Percentiles rank a stretch among this genome's conserved stretches.
Evolutionary conservation across 2,329 filamentous ascomycete species (phyloP).

Genomic region (Rachicladosporium sp.): DNA sequence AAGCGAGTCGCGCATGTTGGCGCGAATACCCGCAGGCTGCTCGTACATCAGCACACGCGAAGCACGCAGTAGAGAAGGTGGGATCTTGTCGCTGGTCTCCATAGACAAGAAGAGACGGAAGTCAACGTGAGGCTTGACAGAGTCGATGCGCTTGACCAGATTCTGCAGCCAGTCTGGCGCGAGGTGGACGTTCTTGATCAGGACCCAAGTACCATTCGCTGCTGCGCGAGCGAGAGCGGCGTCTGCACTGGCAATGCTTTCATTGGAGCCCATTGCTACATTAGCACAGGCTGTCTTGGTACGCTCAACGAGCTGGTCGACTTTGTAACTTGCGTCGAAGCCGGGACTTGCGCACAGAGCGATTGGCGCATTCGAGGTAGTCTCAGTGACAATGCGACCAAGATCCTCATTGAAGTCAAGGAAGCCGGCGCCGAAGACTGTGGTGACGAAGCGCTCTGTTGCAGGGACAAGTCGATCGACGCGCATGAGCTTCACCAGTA

Average conservation of each 20-base stretch:
- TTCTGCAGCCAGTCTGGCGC: conserved; percentile 94
- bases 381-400: conserved; percentile 70
- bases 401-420: conserved; percentile 80
- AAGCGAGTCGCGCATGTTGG: conserved; percentile 98
- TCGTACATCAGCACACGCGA: conserved; percentile 95
- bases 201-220: conserved; percentile 84
- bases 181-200: conserved; percentile 97
- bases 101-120: conserved; percentile 96
- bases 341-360: conserved; percentile 88
- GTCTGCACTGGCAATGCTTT: conserved; percentile 82
- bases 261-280: conserved; percentile 98
- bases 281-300: conserved; percentile 76
- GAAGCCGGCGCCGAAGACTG: conserved; percentile 72
- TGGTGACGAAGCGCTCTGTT: conserved; percentile 77
- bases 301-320: conserved; percentile 83
- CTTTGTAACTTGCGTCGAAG: conserved; percentile 98
- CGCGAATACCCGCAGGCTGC: conserved; percentile 88
- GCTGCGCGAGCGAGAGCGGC: conserved; percentile 90
- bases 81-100: conserved; percentile 94
- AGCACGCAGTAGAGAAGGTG: conserved; percentile 85
- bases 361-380: conserved; percentile 73
- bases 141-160: conserved; percentile 90
- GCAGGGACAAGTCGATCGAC: conserved; percentile 90
- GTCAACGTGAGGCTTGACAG: conserved; percentile 81
- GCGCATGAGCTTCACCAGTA: conserved; percentile 88